Conservation (phyloP, 495 filamentous ascomycete species). For the Xylaria palmicola region DNA sequence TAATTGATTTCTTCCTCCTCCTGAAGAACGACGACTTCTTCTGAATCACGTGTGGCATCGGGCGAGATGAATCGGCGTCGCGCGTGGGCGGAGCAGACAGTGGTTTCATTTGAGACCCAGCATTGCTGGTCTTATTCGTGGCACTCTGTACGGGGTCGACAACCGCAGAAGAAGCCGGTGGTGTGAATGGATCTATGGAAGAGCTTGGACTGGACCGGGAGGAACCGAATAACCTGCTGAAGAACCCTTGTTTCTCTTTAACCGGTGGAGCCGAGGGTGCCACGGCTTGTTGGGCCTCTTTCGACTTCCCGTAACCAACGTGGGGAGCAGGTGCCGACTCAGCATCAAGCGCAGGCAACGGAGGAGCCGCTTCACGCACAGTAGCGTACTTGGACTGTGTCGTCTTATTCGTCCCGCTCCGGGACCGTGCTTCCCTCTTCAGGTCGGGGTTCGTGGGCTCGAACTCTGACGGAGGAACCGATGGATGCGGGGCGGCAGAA, state of each 20-base stretch:
- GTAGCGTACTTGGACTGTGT: conserved; percentile 25
- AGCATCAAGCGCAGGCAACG: conserved; percentile 34
- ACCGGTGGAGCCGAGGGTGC: conserved; percentile 30
- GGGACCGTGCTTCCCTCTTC: conserved; percentile 65
- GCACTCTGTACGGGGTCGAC: conserved; percentile 11
- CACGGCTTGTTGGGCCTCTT: conserved; percentile 39
- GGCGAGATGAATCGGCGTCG: conserved; percentile 38
- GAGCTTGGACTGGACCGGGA: conserved; percentile 40
- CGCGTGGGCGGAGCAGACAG: conserved; percentile 48
- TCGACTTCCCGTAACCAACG: conserved; percentile 58
- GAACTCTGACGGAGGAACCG: conserved; percentile 37
- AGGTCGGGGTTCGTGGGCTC: conserved; percentile 46
- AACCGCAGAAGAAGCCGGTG: conserved; percentile 22
- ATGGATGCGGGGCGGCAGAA: conserved; percentile 25
- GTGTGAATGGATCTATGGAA: background rate
- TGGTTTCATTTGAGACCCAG: conserved; percentile 37
- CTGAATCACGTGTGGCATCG: conserved; percentile 55
- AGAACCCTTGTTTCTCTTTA: conserved; percentile 84
- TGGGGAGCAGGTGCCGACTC: conserved; percentile 53
- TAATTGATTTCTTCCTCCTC: conserved; percentile 80
- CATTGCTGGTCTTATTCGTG: conserved; percentile 19
- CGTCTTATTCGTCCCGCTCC: conserved; percentile 45
- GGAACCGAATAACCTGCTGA: conserved; percentile 80
- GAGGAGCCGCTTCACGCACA: conserved; percentile 34
- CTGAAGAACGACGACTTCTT: conserved; percentile 97